A percentile compares a stretch with the other conserved stretches of the same genome.
phyloP scores from a whole-genome alignment of 306 rosid species.

The Castanospermum australe region DNA sequence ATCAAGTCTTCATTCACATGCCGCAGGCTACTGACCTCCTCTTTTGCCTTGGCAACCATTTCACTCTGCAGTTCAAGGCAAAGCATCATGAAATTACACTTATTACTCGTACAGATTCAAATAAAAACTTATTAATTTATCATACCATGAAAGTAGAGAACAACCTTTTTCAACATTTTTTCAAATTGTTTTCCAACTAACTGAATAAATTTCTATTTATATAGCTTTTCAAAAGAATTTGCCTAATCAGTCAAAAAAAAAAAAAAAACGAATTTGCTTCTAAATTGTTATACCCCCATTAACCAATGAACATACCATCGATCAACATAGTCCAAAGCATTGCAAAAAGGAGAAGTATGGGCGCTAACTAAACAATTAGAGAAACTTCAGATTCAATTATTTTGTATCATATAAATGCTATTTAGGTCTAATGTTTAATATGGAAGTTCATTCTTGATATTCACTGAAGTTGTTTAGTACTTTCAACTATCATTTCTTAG shows the following conservation, averaged over 20 bases:
- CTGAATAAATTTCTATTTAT: not conserved
- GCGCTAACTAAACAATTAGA: not conserved
- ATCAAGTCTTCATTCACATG: constrained; percentile 68
- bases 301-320: not conserved
- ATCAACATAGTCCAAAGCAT: not conserved
- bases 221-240: not conserved
- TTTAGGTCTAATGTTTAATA: not conserved
- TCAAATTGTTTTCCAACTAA: not conserved
- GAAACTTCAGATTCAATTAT: not conserved
- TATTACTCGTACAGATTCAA: not conserved
- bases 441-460: not conserved
- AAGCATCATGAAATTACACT: not conserved
- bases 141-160: not conserved
- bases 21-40: constrained; percentile 56
- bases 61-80: constrained; percentile 53
- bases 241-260: no score
- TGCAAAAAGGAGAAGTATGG: constrained; percentile 3
- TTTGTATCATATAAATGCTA: not conserved
- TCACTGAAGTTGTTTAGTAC: not conserved
- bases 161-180: not conserved
- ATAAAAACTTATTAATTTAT: constrained; percentile 4
- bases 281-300: not conserved
- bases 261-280: not conserved
- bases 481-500: not conserved
- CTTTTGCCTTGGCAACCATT: constrained; percentile 51